Conservation (phyloP, 352 stramenopile genomes). For the Phytophthora palmivora region DNA sequence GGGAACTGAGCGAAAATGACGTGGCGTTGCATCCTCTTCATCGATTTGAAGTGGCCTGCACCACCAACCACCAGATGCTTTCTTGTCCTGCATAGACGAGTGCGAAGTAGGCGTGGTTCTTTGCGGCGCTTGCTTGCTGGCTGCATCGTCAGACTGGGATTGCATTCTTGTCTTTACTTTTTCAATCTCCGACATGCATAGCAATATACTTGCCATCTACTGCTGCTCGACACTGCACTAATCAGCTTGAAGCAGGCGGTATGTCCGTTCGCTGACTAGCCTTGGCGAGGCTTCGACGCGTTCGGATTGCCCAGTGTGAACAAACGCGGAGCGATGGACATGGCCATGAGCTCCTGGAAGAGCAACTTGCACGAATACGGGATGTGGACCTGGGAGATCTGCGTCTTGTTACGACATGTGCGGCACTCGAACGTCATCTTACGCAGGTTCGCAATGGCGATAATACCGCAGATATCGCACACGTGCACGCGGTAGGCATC, state of each 20-base stretch:
- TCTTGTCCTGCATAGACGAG: slow-evolving; percentile 23
- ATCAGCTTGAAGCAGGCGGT: no score
- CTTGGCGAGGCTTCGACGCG: slow-evolving; percentile 51
- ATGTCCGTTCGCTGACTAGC: no score
- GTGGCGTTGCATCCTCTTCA: slow-evolving; percentile 6
- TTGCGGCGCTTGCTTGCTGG: slow-evolving; percentile 16
- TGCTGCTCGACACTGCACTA: not conserved
- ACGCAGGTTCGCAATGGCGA: slow-evolving; percentile 98
- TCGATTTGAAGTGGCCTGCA: slow-evolving; percentile 25
- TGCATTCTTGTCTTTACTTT: slow-evolving; percentile 28
- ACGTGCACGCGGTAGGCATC: slow-evolving; percentile 99
- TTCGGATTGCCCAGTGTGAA: slow-evolving; percentile 94
- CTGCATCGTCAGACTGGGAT: slow-evolving; percentile 7
- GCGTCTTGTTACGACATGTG: slow-evolving; percentile 94
- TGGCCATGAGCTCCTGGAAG: slow-evolving; percentile 99
- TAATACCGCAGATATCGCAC: slow-evolving; percentile 99
- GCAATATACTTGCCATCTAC: slow-evolving; percentile 20
- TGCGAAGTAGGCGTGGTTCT: slow-evolving; percentile 1
- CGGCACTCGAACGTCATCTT: slow-evolving; percentile 99
- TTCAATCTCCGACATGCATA: slow-evolving; percentile 27
- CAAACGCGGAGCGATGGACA: slow-evolving; percentile 99
- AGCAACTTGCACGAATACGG: slow-evolving; percentile 99
- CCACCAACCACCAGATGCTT: slow-evolving; percentile 26
- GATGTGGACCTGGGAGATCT: slow-evolving; percentile 97
- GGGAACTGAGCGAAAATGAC: slow-evolving; percentile 3